Base-by-base conservation (phyloP, 2,329 filamentous ascomycete species). In the Didymella lethalis region DNA sequence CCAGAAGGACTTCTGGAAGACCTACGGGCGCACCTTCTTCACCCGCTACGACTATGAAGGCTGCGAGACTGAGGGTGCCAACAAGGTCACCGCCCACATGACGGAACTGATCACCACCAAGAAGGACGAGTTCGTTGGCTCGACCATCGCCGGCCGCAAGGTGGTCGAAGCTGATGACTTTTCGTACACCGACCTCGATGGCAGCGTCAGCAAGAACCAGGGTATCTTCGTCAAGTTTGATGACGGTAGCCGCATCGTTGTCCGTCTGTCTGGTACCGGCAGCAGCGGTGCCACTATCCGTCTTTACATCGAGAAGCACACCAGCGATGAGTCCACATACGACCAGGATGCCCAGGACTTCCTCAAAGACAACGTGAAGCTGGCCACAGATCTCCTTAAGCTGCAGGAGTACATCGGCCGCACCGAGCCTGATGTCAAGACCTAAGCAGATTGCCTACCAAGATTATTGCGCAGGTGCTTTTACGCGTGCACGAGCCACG, bases 1-100 rank as follows among this genome's bases (percentile, higher is more conserved):
- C 77, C 95, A 99, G 82, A 88, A 92, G 72, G 92, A 97, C 77
- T 98, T 99, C 86, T 99, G 95, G 95, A 86, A 87, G 73, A 91
- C 88, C 57, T 99, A 99, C 78, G 95, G 95, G 73, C 93, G 95
- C 59, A 97, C 93, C 31, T 99, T 98, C 85, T 99, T 99, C 86
- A 99, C 95, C 43, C 92, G 95, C 64, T 98, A 98, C 81, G 95
- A 99, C 81, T 99, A 97, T 81, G 95, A 99, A 82, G 87, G 96
- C 69, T 93, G 96, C 66, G 93, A 97, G 82, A 90, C 89, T 46
- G 92, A 94, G 8, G 93, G 91, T 40, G 95, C 95, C 64, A 91
- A 90, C 82, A 94, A 96, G 82, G 89, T 99, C 59, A 90, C 97
- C 45, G 89, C 87, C 56, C 88, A 92, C 72, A 85, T 99, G 73